A percentile compares a stretch with the other conserved stretches of the same genome.
phyloP scores from a whole-genome alignment of 1,284 basidiomycete species.

The Marasmius oreades region DNA sequence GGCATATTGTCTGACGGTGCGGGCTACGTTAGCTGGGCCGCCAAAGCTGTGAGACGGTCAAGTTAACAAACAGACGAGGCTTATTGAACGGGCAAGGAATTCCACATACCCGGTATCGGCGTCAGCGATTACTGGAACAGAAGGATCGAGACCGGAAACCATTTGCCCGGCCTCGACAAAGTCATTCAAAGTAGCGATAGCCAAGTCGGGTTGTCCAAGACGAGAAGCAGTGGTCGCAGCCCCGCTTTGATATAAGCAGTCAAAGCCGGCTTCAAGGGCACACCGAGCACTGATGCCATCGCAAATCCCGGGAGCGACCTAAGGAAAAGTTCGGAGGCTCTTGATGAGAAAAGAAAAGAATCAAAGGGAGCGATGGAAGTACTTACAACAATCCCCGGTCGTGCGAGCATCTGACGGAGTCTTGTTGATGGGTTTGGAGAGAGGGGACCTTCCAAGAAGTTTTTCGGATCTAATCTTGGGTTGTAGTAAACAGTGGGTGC shows the following conservation, averaged over 20 bases:
- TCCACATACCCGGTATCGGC: slow-evolving; percentile 67
- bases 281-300: slow-evolving; percentile 80
- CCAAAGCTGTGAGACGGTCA: slow-evolving; percentile 50
- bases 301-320: slow-evolving; percentile 77
- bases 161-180: slow-evolving; percentile 64
- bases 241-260: slow-evolving; percentile 70
- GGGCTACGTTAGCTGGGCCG: slow-evolving; percentile 72
- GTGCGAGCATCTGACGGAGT: slow-evolving; percentile 70
- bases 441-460: slow-evolving; percentile 63
- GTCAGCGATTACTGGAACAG: slow-evolving; percentile 73
- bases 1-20: slow-evolving; percentile 71
- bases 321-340: not conserved
- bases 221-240: slow-evolving; percentile 65
- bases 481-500: slow-evolving; percentile 41
- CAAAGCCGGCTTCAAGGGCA: slow-evolving; percentile 74
- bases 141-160: slow-evolving; percentile 64
- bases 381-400: slow-evolving; percentile 72
- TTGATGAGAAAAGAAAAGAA: not conserved
- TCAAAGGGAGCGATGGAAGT: not conserved
- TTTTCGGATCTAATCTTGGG: slow-evolving; percentile 59
- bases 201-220: slow-evolving; percentile 75
- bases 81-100: not conserved
- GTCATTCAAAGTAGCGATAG: slow-evolving; percentile 78
- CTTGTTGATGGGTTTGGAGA: slow-evolving; percentile 67
- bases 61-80: not conserved